A percentile compares a stretch with the other conserved stretches of the same genome.
Evolutionary conservation across 1,284 basidiomycete species (phyloP).

Genomic region (Neolentinus lepideus): DNA sequence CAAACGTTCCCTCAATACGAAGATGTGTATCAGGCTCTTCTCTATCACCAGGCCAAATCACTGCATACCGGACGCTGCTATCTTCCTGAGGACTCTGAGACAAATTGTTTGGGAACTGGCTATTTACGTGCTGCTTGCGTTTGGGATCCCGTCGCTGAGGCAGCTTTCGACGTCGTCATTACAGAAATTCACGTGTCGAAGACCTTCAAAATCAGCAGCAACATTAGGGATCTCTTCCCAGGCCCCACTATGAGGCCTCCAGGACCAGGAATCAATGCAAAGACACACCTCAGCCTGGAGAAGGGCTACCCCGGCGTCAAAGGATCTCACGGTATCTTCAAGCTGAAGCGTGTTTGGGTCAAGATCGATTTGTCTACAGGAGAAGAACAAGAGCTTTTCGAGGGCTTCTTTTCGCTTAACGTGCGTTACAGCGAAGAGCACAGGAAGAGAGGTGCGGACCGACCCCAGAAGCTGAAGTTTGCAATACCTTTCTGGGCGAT

Average conservation of each 20-base stretch:
- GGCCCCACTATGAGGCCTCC: background rate
- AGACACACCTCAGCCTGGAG: background rate
- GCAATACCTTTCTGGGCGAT: background rate
- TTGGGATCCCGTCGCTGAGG: background rate
- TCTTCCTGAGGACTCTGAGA: background rate
- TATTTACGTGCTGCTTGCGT: background rate
- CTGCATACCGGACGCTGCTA: background rate
- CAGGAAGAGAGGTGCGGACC: background rate
- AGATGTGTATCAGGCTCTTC: background rate
- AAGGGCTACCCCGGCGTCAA: background rate
- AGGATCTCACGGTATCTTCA: background rate
- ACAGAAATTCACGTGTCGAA: background rate
- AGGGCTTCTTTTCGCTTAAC: background rate
- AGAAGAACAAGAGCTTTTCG: background rate
- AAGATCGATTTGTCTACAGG: background rate
- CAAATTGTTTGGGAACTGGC: background rate
- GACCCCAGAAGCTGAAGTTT: background rate
- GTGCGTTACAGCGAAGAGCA: background rate
- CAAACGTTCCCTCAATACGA: background rate
- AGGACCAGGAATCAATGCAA: background rate
- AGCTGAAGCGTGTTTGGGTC: background rate
- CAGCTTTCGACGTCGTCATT: background rate
- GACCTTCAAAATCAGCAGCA: background rate
- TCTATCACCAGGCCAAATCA: background rate
- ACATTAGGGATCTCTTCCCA: background rate